Conservation (phyloP, 2,329 filamentous ascomycete genomes). For the Magnaporthiopsis poae region DNA sequence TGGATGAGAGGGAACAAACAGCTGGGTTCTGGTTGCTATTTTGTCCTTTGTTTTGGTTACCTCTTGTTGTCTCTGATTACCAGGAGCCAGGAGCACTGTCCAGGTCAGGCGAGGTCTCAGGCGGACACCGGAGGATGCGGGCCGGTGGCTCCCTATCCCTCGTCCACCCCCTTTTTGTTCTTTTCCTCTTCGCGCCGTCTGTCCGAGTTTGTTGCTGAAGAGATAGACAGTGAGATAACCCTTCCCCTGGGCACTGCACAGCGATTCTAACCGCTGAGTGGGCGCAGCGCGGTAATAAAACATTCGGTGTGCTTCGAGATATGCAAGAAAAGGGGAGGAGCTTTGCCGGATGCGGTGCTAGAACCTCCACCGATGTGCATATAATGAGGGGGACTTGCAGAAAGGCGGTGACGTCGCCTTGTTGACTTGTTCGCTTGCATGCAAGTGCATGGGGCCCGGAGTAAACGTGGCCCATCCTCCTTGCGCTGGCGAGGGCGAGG, state of each 20-base stretch:
- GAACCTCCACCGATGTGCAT: conserved; percentile 5
- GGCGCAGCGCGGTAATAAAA: neutral
- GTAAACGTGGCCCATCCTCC: neutral
- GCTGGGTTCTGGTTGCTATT: neutral
- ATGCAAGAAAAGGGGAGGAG: neutral
- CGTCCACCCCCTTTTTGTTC: neutral
- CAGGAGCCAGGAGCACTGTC: neutral
- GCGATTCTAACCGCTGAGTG: neutral
- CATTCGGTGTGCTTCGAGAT: neutral
- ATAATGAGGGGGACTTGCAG: conserved; percentile 5
- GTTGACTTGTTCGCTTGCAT: neutral
- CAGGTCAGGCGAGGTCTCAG: neutral
- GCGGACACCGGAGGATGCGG: neutral
- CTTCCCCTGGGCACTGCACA: neutral
- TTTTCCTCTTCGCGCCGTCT: neutral
- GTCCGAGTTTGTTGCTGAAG: neutral
- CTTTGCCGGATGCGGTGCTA: neutral
- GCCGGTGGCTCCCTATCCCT: neutral
- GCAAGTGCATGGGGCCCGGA: neutral
- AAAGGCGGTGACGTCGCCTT: conserved; percentile 7
- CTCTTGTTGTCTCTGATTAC: neutral
- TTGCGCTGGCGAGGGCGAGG: neutral
- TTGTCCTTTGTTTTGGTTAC: neutral
- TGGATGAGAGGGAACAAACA: neutral
- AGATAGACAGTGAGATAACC: neutral